phyloP scores from a whole-genome alignment of 225 moss, liverwort and hornwort species.

The Ulota crispa region DNA sequence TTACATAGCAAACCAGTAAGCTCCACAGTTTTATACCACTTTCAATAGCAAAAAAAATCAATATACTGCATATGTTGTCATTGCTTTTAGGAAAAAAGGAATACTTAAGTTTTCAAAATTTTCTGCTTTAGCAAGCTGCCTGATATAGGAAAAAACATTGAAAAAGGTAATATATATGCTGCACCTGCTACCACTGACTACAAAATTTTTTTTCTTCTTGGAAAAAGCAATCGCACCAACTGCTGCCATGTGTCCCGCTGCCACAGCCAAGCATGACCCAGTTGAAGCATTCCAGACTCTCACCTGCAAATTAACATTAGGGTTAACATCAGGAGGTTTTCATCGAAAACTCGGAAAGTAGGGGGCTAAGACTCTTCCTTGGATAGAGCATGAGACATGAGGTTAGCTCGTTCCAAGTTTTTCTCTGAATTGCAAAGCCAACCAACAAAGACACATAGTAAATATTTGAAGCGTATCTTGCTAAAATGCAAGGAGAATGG shows the following conservation, averaged over 20 bases:
- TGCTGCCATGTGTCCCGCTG: conserved; percentile 88
- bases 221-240: conserved; percentile 88
- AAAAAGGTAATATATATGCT: conserved; percentile 10
- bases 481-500: neutral
- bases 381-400: neutral
- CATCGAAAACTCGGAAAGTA: neutral
- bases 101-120: neutral
- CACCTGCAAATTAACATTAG: conserved; percentile 49
- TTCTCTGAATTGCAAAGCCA: neutral
- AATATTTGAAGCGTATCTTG: neutral
- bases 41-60: neutral
- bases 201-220: conserved; percentile 73
- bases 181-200: conserved; percentile 96
- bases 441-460: neutral
- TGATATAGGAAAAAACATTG: neutral
- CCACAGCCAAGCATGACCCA: conserved; percentile 74
- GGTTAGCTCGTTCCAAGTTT: neutral
- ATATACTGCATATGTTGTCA: neutral
- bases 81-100: neutral
- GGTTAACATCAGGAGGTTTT: conserved; percentile 1
- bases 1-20: neutral
- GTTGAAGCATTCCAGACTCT: conserved; percentile 79
- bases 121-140: neutral
- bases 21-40: neutral
- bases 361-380: neutral